Evolutionary conservation across 2,329 filamentous ascomycete species (phyloP).

Genomic region (Apiospora pterosperma): DNA sequence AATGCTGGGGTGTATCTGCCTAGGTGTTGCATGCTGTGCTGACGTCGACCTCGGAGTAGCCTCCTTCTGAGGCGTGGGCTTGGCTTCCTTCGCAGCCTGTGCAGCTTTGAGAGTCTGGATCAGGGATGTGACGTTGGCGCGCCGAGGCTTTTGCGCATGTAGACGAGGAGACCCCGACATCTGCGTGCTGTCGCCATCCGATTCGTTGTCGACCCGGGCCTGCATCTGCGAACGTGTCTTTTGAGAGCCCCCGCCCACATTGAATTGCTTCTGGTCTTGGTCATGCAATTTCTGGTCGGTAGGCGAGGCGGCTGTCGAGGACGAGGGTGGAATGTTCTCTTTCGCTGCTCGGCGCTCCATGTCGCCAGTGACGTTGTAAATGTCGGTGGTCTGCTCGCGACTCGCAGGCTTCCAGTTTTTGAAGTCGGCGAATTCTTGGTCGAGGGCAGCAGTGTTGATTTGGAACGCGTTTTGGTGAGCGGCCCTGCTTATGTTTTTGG

Average conservation of each 20-base stretch:
- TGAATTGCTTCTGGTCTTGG: slow-evolving; percentile 12
- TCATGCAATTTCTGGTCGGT: slow-evolving; percentile 40
- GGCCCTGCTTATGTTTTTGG: slow-evolving; percentile 11
- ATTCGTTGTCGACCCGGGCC: slow-evolving; percentile 49
- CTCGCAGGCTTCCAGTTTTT: slow-evolving; percentile 20
- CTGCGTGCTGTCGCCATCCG: slow-evolving; percentile 31
- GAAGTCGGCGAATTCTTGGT: slow-evolving; percentile 51
- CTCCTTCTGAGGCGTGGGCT: slow-evolving; percentile 10
- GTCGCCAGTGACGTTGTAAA: slow-evolving; percentile 24
- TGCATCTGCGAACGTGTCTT: slow-evolving; percentile 45
- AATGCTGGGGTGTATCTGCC: neutral
- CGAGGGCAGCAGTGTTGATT: slow-evolving; percentile 34
- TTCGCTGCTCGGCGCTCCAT: slow-evolving; percentile 33
- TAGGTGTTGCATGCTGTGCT: slow-evolving; percentile 11
- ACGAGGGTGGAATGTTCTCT: slow-evolving; percentile 41
- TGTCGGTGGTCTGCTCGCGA: slow-evolving; percentile 26
- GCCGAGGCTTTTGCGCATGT: slow-evolving; percentile 13
- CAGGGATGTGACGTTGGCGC: slow-evolving; percentile 31
- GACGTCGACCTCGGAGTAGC: slow-evolving; percentile 4
- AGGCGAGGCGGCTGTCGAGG: slow-evolving; percentile 33
- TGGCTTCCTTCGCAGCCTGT: slow-evolving; percentile 19
- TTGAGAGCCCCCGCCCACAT: slow-evolving; percentile 6
- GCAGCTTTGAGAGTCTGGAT: slow-evolving; percentile 28
- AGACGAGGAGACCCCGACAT: neutral
- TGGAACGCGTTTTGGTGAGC: slow-evolving; percentile 18